Evolutionary conservation across 768 basidiomycete genomes (phyloP).

Genomic region (Rhodotorula toruloides): DNA sequence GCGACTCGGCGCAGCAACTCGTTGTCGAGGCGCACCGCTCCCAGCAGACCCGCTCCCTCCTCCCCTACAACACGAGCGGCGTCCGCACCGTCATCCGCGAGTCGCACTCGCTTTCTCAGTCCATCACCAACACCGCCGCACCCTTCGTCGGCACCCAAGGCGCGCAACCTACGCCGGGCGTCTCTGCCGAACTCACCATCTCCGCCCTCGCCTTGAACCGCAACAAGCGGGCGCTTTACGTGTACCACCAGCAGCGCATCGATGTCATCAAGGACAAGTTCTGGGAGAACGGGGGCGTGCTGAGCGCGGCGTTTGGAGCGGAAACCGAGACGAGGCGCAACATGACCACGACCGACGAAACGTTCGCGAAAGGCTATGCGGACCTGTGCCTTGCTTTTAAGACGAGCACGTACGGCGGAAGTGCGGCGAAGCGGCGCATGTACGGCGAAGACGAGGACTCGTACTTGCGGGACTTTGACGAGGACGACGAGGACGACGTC

Average conservation of each 20-base stretch:
- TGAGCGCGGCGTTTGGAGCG: conserved; percentile 72
- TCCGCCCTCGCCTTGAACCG: conserved; percentile 82
- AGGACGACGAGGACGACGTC: conserved; percentile 16
- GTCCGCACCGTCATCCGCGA: conserved; percentile 83
- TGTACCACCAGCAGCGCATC: conserved; percentile 81
- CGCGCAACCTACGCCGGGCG: conserved; percentile 9
- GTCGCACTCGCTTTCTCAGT: conserved; percentile 66
- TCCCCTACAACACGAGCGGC: conserved; percentile 86
- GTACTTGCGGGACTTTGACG: conserved; percentile 10
- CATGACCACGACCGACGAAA: conserved; percentile 34
- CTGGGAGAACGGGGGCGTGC: conserved; percentile 80
- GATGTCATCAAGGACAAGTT: conserved; percentile 79
- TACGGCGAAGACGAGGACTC: background rate
- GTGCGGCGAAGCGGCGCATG: background rate
- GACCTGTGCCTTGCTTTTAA: conserved; percentile 36
- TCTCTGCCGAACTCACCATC: conserved; percentile 58
- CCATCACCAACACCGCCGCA: conserved; percentile 40
- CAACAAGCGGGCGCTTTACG: conserved; percentile 92
- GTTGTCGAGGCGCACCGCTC: conserved; percentile 80
- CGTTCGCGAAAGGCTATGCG: conserved; percentile 34
- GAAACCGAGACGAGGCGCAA: conserved; percentile 48
- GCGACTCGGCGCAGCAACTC: conserved; percentile 80
- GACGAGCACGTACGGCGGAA: conserved; percentile 26
- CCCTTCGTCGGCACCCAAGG: conserved; percentile 23
- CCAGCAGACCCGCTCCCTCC: conserved; percentile 69